These are phyloP conservation scores for Dothideomycetes sp. DNA, from an alignment of 2,329 filamentous ascomycete genomes.

Conservation along the genomic window DNA sequence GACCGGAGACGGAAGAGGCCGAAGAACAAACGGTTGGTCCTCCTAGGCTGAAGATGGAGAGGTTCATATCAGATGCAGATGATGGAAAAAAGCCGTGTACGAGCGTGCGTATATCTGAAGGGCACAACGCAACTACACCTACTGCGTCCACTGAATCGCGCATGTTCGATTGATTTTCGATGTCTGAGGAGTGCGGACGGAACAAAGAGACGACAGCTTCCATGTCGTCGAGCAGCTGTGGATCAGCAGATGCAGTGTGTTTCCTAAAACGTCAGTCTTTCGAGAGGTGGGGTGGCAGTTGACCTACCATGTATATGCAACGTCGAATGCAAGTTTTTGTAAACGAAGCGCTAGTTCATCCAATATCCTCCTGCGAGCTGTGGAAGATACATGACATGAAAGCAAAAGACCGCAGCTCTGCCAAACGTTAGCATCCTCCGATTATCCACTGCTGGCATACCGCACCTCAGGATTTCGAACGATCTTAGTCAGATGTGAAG, in stretches of 20 bases:
- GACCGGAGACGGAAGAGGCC: conserved; percentile 37
- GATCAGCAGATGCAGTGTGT: conserved; percentile 52
- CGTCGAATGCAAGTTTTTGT: conserved; percentile 68
- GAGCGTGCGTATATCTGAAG: conserved; percentile 67
- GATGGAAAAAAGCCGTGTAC: conserved; percentile 78
- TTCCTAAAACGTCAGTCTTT: conserved; percentile 29
- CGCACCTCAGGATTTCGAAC: conserved; percentile 79
- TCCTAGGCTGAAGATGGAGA: background rate
- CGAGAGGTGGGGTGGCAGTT: background rate
- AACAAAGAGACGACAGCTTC: conserved; percentile 61
- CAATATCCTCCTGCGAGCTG: conserved; percentile 66
- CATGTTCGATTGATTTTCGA: too few relatives aligned
- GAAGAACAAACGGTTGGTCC: conserved; percentile 33
- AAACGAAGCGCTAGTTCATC: conserved; percentile 69
- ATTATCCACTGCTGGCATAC: conserved; percentile 1
- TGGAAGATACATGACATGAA: conserved; percentile 85
- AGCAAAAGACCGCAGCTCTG: conserved; percentile 56
- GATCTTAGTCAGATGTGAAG: conserved; percentile 71
- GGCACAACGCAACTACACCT: conserved; percentile 40
- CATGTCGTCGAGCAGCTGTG: conserved; percentile 55
- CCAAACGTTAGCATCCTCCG: conserved; percentile 19
- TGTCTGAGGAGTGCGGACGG: too few relatives aligned
- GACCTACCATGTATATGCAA: conserved; percentile 57
- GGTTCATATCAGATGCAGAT: conserved; percentile 42
- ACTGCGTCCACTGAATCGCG: too few relatives aligned